Evolutionary conservation across 176 grass and related monocot genomes (phyloP).

Genomic region (Lolium rigidum): DNA sequence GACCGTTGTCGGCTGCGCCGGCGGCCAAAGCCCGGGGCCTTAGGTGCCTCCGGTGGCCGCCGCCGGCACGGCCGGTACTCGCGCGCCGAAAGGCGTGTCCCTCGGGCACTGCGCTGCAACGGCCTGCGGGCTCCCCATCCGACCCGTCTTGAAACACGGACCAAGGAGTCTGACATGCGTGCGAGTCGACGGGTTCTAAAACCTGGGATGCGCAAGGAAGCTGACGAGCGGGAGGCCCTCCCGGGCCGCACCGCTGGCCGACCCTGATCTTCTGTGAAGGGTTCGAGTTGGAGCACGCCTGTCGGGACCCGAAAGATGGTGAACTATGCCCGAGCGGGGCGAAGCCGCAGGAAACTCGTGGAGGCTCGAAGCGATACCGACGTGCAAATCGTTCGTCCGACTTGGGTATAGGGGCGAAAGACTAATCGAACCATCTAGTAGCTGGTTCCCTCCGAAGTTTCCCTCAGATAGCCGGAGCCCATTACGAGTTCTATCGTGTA

Average conservation of each 20-base stretch:
- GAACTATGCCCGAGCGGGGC: slow-evolving; percentile 77
- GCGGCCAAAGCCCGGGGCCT: too few relatives aligned
- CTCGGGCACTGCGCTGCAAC: slow-evolving; percentile 22
- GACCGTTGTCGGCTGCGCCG: too few relatives aligned
- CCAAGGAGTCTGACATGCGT: slow-evolving; percentile 67
- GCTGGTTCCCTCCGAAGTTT: slow-evolving; percentile 65
- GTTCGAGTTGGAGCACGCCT: slow-evolving; percentile 81
- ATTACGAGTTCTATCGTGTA: slow-evolving; percentile 73
- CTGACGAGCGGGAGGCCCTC: slow-evolving; percentile 28
- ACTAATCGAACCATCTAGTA: slow-evolving; percentile 79
- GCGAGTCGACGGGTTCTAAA: slow-evolving; percentile 36
- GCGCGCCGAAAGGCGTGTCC: too few relatives aligned
- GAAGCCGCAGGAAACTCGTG: slow-evolving; percentile 77
- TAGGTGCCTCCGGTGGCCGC: too few relatives aligned
- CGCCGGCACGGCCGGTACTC: too few relatives aligned
- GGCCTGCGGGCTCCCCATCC: slow-evolving; percentile 54
- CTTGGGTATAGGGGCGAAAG: slow-evolving; percentile 85
- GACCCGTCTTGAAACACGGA: slow-evolving; percentile 86
- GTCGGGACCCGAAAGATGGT: slow-evolving; percentile 86
- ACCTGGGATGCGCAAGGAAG: slow-evolving; percentile 39
- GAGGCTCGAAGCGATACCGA: slow-evolving; percentile 86
- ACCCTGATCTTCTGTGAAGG: slow-evolving; percentile 74
- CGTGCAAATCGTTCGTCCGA: slow-evolving; percentile 85
- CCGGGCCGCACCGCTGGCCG: slow-evolving; percentile 50
- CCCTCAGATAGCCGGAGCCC: slow-evolving; percentile 70